Evolutionary conservation across 768 basidiomycete species (phyloP).

Genomic region (Sarcodon aspratus): DNA sequence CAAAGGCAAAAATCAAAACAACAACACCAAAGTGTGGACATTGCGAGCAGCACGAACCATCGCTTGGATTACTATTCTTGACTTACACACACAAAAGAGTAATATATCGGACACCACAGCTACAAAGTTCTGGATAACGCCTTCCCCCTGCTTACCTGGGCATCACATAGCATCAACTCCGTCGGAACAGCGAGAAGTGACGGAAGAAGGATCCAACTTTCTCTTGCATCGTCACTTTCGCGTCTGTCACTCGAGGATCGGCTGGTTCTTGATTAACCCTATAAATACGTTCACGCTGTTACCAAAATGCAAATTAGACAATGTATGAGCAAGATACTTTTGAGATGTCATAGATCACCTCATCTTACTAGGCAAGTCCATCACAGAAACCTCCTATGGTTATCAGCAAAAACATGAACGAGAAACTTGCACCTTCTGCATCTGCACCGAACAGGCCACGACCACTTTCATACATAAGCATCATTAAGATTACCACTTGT

Average conservation of each 20-base stretch:
- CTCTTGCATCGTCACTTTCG: slow-evolving; percentile 59
- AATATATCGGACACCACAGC: too few species aligned
- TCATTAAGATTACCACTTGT: slow-evolving; percentile 56
- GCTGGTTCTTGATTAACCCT: slow-evolving; percentile 66
- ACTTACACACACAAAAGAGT: too few species aligned
- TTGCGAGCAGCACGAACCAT: too few species aligned
- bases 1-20: too few species aligned
- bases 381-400: slow-evolving; percentile 88
- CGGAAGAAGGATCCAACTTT: slow-evolving; percentile 56
- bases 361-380: slow-evolving; percentile 79
- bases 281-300: slow-evolving; percentile 78
- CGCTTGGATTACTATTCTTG: too few species aligned
- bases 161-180: too few species aligned
- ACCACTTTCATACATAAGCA: too few species aligned
- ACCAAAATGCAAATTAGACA: slow-evolving; percentile 1
- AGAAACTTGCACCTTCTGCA: slow-evolving; percentile 34
- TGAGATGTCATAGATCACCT: slow-evolving; percentile 8
- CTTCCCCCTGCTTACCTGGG: slow-evolving; percentile 63
- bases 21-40: too few species aligned
- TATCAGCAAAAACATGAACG: slow-evolving; percentile 65
- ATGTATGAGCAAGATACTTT: background rate
- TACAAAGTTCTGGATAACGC: slow-evolving; percentile 55
- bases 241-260: too few species aligned
- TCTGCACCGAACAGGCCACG: too few species aligned
- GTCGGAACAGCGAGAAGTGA: slow-evolving; percentile 60